Evolutionary conservation across 805 yeast genomes (phyloP).

Genomic region (Yarrowia keelungensis): DNA sequence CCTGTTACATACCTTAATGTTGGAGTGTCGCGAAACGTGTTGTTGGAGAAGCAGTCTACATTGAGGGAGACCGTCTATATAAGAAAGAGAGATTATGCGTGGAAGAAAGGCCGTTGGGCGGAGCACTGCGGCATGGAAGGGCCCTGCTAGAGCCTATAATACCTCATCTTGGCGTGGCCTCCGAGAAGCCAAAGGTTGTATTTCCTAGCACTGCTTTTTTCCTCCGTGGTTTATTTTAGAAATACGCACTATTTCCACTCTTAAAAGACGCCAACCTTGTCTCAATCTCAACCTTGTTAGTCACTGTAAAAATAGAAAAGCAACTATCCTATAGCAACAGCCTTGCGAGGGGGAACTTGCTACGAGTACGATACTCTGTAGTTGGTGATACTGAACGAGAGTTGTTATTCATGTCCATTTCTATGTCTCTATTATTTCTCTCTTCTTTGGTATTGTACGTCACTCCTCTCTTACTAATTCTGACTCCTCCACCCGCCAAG

Average conservation of each 20-base stretch:
- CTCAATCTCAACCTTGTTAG: slow-evolving; percentile 6
- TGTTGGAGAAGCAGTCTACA: background rate
- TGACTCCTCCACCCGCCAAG: slow-evolving; percentile 3
- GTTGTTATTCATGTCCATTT: too few relatives aligned
- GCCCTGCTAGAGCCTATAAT: slow-evolving; percentile 8
- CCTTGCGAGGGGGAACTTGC: background rate
- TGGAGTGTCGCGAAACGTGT: background rate
- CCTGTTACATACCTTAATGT: slow-evolving; percentile 27
- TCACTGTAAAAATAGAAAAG: slow-evolving; percentile 10
- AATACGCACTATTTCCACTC: slow-evolving; percentile 2
- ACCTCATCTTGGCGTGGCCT: slow-evolving; percentile 14
- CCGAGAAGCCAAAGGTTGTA: background rate
- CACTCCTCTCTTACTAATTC: background rate
- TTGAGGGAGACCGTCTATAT: background rate
- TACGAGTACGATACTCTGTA: too few relatives aligned
- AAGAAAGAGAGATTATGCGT: background rate
- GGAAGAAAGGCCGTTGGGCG: background rate
- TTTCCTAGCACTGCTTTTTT: background rate
- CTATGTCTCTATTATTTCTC: too few relatives aligned
- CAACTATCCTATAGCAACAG: background rate
- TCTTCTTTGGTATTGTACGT: too few relatives aligned
- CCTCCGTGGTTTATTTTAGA: slow-evolving; percentile 12
- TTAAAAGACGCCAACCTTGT: slow-evolving; percentile 2
- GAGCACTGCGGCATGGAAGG: slow-evolving; percentile 25
- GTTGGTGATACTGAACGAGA: background rate